phyloP scores from a whole-genome alignment of 345 rosid species.

The Gossypium australe region DNA sequence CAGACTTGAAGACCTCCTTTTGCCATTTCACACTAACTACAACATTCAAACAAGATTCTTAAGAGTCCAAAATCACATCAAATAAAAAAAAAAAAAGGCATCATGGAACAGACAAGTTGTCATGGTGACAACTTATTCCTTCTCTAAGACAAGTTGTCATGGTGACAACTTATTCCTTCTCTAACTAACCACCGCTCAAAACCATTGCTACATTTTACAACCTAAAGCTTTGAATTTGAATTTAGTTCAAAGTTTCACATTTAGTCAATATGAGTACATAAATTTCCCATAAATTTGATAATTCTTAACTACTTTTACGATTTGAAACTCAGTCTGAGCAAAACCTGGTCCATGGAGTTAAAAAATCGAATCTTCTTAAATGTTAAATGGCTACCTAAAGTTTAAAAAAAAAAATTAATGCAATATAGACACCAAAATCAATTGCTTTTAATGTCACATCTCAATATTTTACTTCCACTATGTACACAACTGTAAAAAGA shows the following conservation, averaged over 20 bases:
- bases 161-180: background rate
- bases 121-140: background rate
- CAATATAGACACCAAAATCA: background rate
- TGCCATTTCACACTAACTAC: conserved; percentile 96
- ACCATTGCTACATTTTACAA: background rate
- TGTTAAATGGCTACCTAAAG: background rate
- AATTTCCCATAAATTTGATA: background rate
- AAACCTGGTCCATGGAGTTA: background rate
- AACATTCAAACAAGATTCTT: conserved; percentile 9
- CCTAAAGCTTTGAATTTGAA: background rate
- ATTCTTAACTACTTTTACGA: background rate
- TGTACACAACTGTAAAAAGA: background rate
- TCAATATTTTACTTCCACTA: background rate
- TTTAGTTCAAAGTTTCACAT: background rate
- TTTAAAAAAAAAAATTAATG: background rate
- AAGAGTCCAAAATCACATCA: background rate
- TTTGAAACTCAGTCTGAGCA: background rate
- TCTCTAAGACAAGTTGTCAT: background rate
- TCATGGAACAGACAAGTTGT: background rate
- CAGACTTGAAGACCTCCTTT: conserved; percentile 68
- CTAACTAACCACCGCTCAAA: background rate
- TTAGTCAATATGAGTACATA: background rate
- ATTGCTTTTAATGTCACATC: background rate
- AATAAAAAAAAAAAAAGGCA: background rate
- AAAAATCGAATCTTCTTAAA: background rate